Evolutionary conservation across 768 basidiomycete species (phyloP).

Genomic region (Postia placenta): DNA sequence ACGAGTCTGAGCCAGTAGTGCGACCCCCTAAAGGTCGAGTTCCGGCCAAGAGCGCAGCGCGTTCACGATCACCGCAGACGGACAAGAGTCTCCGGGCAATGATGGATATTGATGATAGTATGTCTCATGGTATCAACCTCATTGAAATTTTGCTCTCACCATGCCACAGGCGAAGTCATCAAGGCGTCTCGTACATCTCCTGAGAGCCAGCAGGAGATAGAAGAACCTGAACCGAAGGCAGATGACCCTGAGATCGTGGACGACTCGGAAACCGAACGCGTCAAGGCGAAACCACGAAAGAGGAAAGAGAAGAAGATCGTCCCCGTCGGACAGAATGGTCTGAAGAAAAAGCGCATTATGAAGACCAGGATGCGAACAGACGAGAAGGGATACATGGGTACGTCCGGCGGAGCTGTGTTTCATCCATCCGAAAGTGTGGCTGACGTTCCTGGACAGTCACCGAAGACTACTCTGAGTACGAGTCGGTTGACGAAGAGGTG

Average conservation of each 20-base stretch:
- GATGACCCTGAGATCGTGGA: slow-evolving; percentile 23
- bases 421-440: too few relatives aligned
- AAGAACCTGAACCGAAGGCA: slow-evolving; percentile 22
- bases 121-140: not conserved
- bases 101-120: slow-evolving; percentile 79
- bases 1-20: slow-evolving; percentile 25
- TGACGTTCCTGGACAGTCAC: slow-evolving; percentile 37
- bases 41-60: too few relatives aligned
- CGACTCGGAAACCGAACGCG: slow-evolving; percentile 18
- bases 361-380: slow-evolving; percentile 52
- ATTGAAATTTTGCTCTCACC: not conserved
- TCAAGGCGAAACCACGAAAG: slow-evolving; percentile 27
- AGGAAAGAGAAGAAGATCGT: slow-evolving; percentile 48
- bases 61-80: slow-evolving; percentile 30
- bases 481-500: slow-evolving; percentile 65
- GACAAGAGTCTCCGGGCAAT: slow-evolving; percentile 45
- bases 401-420: slow-evolving; percentile 13
- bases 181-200: slow-evolving; percentile 12
- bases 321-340: slow-evolving; percentile 74
- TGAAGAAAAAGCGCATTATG: slow-evolving; percentile 64
- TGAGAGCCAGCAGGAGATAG: slow-evolving; percentile 19
- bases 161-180: slow-evolving; percentile 11
- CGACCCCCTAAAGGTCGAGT: too few relatives aligned
- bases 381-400: slow-evolving; percentile 71
- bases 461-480: slow-evolving; percentile 77